Percentiles rank a stretch among this genome's conserved stretches.
Evolutionary conservation across 495 filamentous ascomycete species (phyloP).

Genomic region (Cercophora scortea): DNA sequence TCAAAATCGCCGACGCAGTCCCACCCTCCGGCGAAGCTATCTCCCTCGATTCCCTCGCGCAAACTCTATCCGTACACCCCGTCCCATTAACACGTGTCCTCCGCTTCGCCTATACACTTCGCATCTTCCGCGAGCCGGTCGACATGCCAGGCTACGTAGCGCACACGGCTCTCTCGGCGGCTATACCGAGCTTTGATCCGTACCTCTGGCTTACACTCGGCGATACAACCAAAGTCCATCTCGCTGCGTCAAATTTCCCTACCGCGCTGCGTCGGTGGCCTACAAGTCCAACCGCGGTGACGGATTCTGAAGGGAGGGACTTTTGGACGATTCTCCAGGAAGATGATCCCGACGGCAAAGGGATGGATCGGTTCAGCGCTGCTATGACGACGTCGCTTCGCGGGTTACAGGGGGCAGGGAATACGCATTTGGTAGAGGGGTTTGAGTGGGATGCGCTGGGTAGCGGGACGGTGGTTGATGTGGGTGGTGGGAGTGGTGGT

Average conservation of each 20-base stretch:
- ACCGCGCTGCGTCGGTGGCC: background rate
- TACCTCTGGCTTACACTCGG: slow-evolving; percentile 1
- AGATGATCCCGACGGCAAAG: slow-evolving; percentile 1
- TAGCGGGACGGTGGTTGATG: background rate
- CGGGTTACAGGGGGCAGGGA: background rate
- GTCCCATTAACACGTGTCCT: background rate
- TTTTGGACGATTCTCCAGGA: slow-evolving; percentile 1
- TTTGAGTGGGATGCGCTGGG: slow-evolving; percentile 5
- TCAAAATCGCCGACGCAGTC: slow-evolving; percentile 1
- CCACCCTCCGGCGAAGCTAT: background rate
- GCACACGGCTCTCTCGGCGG: slow-evolving; percentile 3
- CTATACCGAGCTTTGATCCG: background rate
- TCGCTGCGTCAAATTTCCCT: background rate
- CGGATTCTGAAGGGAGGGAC: background rate
- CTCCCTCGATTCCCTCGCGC: background rate
- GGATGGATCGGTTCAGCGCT: slow-evolving; percentile 1
- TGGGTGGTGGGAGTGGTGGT: slow-evolving; percentile 4
- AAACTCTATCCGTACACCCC: background rate
- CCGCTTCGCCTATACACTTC: slow-evolving; percentile 3
- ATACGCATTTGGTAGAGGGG: background rate
- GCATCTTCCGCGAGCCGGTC: slow-evolving; percentile 1
- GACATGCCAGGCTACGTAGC: background rate
- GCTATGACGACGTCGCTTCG: background rate
- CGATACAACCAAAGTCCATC: background rate
- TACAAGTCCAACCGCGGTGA: background rate